Base-by-base conservation (phyloP, 1,284 basidiomycete genomes). In the Anthracocystis setariae region DNA sequence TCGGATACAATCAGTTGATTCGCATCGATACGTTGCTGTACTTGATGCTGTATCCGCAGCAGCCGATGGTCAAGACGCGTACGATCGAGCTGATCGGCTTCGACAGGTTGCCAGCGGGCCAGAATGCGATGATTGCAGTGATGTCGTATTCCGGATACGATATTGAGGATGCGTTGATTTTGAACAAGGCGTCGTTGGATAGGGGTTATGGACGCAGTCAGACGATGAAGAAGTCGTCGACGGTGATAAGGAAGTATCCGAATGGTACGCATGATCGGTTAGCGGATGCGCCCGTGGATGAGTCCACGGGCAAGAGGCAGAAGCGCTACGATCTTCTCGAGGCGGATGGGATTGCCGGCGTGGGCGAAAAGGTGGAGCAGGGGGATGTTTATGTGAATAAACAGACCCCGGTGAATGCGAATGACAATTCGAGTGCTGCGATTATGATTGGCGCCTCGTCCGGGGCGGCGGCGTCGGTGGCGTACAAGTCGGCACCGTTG, bases 71-170 rank as follows among this genome's bases (percentile, higher is more conserved):
- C 68, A 97, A 98, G 85, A 97, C 96, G 8, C 94, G 95, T 84
- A 75, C 77, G 33, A 81, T 99, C 71, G 96, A 99, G 83, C 85
- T 98, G 52, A 89, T 98, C 56, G 95, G 94, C 0, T 99, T 98
- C 83, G 94, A 98, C 85, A 90, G 91, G 72, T 87, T 99, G 8
- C 96, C 96, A 0, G 96, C 96, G 3, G 96, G 96, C 5, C 94
- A 98, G 84, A 99, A 99, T 82, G 96, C 95, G 5, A 98, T 91
- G 0, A 92, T 99, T 39, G 97, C 95, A 2, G 94, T 99, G 72
- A 98, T 98, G 96, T 94, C 92, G 81, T 99, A 92, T 85, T 97
- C 94, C 2, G 96, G 96, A 25, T 99, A 99, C 84, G 96, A 99
- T 87, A 98, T 98, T 69, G 96, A 99, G 85, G 96, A 99, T 85